A percentile compares a stretch with the other conserved stretches of the same genome.
Evolutionary conservation across 208 protist genomes (phyloP).

Genomic region (Naegleria lovaniensis): DNA sequence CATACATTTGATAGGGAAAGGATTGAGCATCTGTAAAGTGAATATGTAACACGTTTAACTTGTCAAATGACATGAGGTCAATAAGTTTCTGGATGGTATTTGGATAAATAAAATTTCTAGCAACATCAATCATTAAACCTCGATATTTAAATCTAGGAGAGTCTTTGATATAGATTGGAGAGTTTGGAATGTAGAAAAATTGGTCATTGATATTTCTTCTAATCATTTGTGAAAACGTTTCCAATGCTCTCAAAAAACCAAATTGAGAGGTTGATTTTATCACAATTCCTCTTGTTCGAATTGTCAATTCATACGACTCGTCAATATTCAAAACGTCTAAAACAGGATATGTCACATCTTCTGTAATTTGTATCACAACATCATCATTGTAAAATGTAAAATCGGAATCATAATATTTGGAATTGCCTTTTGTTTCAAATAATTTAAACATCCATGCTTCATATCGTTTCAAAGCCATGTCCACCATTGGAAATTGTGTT

Average conservation of each 20-base stretch:
- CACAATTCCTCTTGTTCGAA: not conserved
- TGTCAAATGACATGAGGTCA: slow-evolving; percentile 44
- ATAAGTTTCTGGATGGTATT: slow-evolving; percentile 44
- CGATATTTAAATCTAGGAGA: slow-evolving; percentile 51
- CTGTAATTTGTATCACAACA: not conserved
- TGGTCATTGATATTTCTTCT: slow-evolving; percentile 30
- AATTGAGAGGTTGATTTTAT: slow-evolving; percentile 40
- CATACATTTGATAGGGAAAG: slow-evolving; percentile 46
- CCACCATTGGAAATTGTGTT: not conserved
- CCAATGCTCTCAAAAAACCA: slow-evolving; percentile 48
- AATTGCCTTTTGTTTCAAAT: not conserved
- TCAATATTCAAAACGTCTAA: not conserved
- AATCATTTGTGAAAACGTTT: slow-evolving; percentile 58
- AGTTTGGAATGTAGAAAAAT: slow-evolving; percentile 29
- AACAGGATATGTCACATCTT: not conserved
- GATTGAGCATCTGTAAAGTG: slow-evolving; percentile 56
- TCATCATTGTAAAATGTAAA: not conserved
- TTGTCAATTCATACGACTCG: not conserved
- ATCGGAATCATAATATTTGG: not conserved
- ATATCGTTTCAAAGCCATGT: not conserved
- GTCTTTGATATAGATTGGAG: slow-evolving; percentile 43
- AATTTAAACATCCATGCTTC: not conserved
- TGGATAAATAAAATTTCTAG: slow-evolving; percentile 50
- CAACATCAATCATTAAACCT: slow-evolving; percentile 57
- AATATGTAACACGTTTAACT: slow-evolving; percentile 57